Conservation (phyloP, 2,329 filamentous ascomycete genomes). For the Pseudogymnoascus sp. region DNA sequence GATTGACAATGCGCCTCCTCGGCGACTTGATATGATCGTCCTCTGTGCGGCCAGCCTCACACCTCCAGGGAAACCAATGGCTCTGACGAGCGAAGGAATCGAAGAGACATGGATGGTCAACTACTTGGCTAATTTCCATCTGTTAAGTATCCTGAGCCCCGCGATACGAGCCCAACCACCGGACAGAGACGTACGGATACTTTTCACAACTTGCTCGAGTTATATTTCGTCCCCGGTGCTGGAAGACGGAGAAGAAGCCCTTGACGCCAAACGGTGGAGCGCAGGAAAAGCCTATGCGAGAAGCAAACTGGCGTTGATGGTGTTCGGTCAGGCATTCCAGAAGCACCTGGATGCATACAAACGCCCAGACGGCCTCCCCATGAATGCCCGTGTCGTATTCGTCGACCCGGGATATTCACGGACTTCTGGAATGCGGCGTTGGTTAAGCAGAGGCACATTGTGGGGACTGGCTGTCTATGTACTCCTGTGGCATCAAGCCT, state of each 20-base stretch:
- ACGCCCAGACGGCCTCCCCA: conserved; percentile 72
- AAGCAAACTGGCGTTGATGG: conserved; percentile 73
- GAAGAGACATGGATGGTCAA: conserved; percentile 93
- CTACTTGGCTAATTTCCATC: conserved; percentile 90
- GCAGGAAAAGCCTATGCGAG: conserved; percentile 51
- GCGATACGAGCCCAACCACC: conserved; percentile 85
- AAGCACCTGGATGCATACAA: conserved; percentile 81
- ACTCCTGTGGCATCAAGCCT: conserved; percentile 68
- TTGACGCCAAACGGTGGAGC: conserved; percentile 44
- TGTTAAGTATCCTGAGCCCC: conserved; percentile 83
- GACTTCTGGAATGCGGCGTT: conserved; percentile 80
- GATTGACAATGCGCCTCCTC: conserved; percentile 89
- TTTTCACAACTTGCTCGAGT: conserved; percentile 78
- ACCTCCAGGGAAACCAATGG: conserved; percentile 52
- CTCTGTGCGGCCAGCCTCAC: conserved; percentile 75
- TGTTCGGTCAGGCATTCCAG: conserved; percentile 84
- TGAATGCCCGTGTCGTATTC: conserved; percentile 74
- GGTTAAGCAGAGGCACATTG: conserved; percentile 76
- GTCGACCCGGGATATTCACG: conserved; percentile 80
- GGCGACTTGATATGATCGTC: conserved; percentile 83
- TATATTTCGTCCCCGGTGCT: conserved; percentile 73
- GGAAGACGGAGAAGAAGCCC: conserved; percentile 35
- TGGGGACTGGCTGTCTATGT: conserved; percentile 73
- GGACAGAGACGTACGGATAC: conserved; percentile 83
- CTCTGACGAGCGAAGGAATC: conserved; percentile 65